Evolutionary conservation across 164 flowering plant species (phyloP).

Genomic region (Echeveria elegans): DNA sequence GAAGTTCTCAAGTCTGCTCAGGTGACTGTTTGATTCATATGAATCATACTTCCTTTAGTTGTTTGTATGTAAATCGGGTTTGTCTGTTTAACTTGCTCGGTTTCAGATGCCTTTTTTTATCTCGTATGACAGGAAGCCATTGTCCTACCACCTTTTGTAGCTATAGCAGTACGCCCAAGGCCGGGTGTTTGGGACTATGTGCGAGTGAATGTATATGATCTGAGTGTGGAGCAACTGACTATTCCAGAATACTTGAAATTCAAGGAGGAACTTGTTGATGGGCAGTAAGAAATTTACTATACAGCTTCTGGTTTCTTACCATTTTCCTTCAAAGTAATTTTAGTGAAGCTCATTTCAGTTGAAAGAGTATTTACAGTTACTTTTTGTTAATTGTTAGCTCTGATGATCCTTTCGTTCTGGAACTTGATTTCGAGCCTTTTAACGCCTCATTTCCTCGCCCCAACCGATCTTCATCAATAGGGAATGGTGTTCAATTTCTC

Average conservation of each 20-base stretch:
- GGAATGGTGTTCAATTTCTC: constrained; percentile 95
- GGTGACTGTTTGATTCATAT: constrained; percentile 21
- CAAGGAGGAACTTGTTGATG: constrained; percentile 80
- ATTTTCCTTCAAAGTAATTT: not conserved
- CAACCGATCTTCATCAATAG: constrained; percentile 71
- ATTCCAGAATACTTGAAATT: constrained; percentile 75
- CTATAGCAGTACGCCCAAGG: constrained; percentile 85
- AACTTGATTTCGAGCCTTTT: constrained; percentile 97
- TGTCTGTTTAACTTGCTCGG: too few species aligned
- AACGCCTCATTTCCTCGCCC: constrained; percentile 79
- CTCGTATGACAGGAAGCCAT: constrained; percentile 92
- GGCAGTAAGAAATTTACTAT: constrained; percentile 28
- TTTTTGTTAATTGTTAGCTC: constrained; percentile 17
- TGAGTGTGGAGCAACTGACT: constrained; percentile 72
- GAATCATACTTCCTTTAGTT: too few species aligned
- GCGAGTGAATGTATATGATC: constrained; percentile 77
- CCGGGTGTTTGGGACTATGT: constrained; percentile 99
- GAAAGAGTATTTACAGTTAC: not conserved
- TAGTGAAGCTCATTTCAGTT: not conserved
- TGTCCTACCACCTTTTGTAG: constrained; percentile 86
- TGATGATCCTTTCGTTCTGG: constrained; percentile 41
- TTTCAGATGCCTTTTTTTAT: too few species aligned
- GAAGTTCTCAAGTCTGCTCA: constrained; percentile 66
- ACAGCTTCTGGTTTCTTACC: not conserved
- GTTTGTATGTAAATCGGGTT: too few species aligned